phyloP scores from a whole-genome alignment of 345 rosid species.

The Populus pruinosa region DNA sequence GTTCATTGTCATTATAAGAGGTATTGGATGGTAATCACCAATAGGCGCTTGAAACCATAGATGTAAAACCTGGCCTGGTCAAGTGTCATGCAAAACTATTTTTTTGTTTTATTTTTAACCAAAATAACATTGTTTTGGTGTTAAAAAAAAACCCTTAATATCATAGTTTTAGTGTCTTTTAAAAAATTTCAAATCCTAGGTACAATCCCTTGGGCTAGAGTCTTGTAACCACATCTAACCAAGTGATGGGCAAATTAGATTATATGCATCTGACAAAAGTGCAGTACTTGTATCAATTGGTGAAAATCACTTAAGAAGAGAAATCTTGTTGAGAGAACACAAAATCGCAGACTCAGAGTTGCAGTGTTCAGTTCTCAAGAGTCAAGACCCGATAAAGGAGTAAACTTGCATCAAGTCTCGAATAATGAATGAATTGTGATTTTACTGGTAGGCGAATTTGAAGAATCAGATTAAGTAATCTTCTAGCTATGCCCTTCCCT shows the following conservation, averaged over 20 bases:
- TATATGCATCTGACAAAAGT: background rate
- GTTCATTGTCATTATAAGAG: background rate
- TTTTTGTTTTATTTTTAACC: too few relatives aligned
- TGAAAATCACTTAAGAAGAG: background rate
- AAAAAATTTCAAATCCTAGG: too few relatives aligned
- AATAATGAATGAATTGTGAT: background rate
- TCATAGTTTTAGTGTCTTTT: too few relatives aligned
- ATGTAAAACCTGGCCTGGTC: too few relatives aligned
- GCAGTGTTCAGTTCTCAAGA: background rate
- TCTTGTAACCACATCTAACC: background rate
- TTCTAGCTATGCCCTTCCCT: background rate
- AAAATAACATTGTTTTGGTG: too few relatives aligned
- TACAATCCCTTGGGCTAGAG: too few relatives aligned
- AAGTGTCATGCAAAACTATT: too few relatives aligned
- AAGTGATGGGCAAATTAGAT: background rate
- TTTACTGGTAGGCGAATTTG: background rate
- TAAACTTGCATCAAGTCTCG: background rate
- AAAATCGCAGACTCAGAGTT: background rate
- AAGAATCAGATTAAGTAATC: background rate
- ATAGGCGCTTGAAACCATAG: background rate
- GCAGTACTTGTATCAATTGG: background rate
- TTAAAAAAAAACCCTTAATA: too few relatives aligned
- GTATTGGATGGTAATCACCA: background rate
- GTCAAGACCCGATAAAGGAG: background rate
- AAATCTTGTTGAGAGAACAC: background rate